Evolutionary conservation across 345 rosid genomes (phyloP).

Genomic region (Passiflora organensis): DNA sequence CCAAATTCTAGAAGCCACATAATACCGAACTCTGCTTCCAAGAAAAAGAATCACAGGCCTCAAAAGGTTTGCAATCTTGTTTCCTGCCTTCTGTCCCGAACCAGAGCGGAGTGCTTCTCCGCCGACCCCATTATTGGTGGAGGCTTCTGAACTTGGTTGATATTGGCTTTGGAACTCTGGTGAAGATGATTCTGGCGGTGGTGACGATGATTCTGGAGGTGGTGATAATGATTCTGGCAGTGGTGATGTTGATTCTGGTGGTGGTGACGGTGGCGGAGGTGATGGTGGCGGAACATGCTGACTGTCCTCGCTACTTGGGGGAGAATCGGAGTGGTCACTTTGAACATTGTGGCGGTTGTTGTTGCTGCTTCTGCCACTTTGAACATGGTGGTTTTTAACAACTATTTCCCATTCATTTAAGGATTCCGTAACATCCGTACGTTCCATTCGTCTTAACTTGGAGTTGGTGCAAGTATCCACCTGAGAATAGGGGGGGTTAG

Average conservation of each 20-base stretch:
- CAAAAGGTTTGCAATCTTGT: constrained; percentile 13
- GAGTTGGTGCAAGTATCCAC: too few species aligned
- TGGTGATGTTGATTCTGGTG: too few species aligned
- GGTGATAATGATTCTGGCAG: too few species aligned
- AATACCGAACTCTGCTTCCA: constrained; percentile 22
- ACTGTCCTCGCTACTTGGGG: too few species aligned
- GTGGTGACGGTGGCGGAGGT: too few species aligned
- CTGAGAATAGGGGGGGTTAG: too few species aligned
- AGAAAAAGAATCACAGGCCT: constrained; percentile 16
- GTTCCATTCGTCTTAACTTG: too few species aligned
- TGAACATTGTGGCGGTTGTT: constrained; percentile 5
- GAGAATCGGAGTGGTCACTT: constrained; percentile 15
- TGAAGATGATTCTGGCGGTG: constrained; percentile 5
- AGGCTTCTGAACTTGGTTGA: constrained; percentile 1
- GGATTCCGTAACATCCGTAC: constrained; percentile 11
- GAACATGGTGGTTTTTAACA: too few species aligned
- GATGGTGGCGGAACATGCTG: too few species aligned
- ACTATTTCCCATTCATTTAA: constrained; percentile 37
- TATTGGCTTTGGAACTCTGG: not conserved
- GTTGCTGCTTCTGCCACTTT: constrained; percentile 9
- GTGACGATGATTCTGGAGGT: too few species aligned
- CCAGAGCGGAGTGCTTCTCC: not conserved
- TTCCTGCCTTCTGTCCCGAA: not conserved
- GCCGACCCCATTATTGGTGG: not conserved
- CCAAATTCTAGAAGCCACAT: constrained; percentile 13